Percentiles rank a stretch among this genome's conserved stretches.
These are phyloP conservation scores for Elaphomyces granulatus DNA, from an alignment of 495 filamentous ascomycete species.

Conservation along the genomic window DNA sequence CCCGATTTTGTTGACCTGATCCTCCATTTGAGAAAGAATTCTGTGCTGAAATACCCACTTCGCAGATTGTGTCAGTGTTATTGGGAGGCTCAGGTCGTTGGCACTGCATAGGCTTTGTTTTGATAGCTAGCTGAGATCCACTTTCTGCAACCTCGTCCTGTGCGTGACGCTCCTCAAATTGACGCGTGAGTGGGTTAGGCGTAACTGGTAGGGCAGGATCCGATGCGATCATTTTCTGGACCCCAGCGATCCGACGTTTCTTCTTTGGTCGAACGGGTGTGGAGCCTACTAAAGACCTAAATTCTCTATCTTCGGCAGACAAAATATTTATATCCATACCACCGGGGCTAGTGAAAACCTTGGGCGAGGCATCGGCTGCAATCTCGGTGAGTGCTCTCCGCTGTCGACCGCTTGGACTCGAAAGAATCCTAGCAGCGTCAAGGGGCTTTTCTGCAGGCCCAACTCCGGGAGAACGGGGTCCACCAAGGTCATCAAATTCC, in stretches of 20 bases:
- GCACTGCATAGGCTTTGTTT: background rate
- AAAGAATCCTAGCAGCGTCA: constrained; percentile 21
- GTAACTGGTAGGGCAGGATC: constrained; percentile 22
- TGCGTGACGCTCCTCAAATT: constrained; percentile 3
- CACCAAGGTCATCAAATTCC: background rate
- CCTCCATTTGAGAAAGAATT: constrained; percentile 7
- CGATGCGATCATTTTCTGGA: constrained; percentile 18
- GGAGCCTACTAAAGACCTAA: constrained; percentile 21
- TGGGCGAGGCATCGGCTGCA: constrained; percentile 29
- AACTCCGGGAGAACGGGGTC: too few relatives aligned
- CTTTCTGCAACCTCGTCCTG: background rate
- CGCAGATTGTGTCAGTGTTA: constrained; percentile 21
- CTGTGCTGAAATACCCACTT: constrained; percentile 23
- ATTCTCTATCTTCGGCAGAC: constrained; percentile 31
- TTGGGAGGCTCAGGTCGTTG: constrained; percentile 14
- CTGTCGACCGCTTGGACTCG: constrained; percentile 30
- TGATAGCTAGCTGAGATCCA: background rate
- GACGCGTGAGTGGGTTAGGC: constrained; percentile 10
- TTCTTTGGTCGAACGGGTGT: constrained; percentile 27
- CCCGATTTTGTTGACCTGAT: background rate
- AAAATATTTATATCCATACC: constrained; percentile 30
- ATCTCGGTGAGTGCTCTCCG: constrained; percentile 33
- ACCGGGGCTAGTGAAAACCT: constrained; percentile 18
- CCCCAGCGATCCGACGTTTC: constrained; percentile 24
- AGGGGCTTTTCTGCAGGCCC: too few relatives aligned